phyloP scores from a whole-genome alignment of 1,284 basidiomycete species.

The Rhizoctonia solani region DNA sequence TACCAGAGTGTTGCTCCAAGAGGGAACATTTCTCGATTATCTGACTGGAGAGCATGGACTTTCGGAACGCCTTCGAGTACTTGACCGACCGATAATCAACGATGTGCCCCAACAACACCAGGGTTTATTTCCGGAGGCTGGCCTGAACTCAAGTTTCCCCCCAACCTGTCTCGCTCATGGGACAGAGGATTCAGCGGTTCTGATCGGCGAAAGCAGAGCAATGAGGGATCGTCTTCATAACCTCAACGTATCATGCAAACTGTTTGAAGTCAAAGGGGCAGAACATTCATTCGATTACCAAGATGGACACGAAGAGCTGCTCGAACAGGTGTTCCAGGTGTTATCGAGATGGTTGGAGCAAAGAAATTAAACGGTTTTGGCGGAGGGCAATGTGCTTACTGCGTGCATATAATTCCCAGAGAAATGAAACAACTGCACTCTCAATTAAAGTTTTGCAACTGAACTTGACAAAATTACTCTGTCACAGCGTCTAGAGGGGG shows the following conservation, averaged over 20 bases:
- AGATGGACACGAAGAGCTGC: constrained; percentile 8
- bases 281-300: constrained; percentile 57
- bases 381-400: neutral
- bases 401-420: too few relatives aligned
- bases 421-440: too few relatives aligned
- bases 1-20: constrained; percentile 60
- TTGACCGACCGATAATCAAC: constrained; percentile 42
- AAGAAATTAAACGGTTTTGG: neutral
- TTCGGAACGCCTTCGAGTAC: constrained; percentile 48
- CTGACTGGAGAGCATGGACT: constrained; percentile 61
- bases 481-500: constrained; percentile 28
- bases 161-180: constrained; percentile 61
- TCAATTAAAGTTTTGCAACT: constrained; percentile 14
- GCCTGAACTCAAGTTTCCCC: constrained; percentile 50
- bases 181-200: constrained; percentile 58
- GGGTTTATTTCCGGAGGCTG: constrained; percentile 56
- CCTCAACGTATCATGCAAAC: constrained; percentile 48
- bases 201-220: constrained; percentile 52
- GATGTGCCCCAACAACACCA: constrained; percentile 46
- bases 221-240: constrained; percentile 49
- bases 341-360: constrained; percentile 13
- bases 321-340: constrained; percentile 19
- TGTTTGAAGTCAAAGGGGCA: constrained; percentile 53
- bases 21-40: constrained; percentile 63
- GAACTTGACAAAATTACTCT: constrained; percentile 22